These are phyloP conservation scores for Durotheca rogersii DNA, from an alignment of 495 filamentous ascomycete species.

Conservation along the genomic window DNA sequence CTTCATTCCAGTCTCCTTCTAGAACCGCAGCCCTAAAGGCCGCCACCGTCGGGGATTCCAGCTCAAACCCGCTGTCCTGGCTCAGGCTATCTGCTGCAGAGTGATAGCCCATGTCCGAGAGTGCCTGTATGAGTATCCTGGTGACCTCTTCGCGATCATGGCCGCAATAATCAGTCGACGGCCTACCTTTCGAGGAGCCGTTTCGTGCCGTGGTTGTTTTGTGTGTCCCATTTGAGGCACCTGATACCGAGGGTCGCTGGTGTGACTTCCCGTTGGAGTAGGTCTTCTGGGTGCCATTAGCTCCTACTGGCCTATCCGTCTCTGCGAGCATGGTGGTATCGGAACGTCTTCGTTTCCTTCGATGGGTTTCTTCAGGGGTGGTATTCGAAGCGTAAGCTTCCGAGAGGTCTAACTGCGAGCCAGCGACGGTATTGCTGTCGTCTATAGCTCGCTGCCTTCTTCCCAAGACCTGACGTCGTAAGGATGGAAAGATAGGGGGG, in stretches of 20 bases:
- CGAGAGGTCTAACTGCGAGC: constrained; percentile 21
- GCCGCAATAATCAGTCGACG: constrained; percentile 55
- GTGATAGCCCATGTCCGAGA: constrained; percentile 84
- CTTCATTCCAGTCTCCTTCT: constrained; percentile 78
- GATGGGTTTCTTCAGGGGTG: constrained; percentile 7
- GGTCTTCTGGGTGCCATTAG: constrained; percentile 32
- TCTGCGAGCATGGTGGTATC: constrained; percentile 35
- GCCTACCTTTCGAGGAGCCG: constrained; percentile 37
- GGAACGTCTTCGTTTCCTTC: constrained; percentile 31
- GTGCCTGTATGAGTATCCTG: constrained; percentile 85
- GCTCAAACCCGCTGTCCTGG: constrained; percentile 81
- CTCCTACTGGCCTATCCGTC: constrained; percentile 19
- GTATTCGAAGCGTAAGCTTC: constrained; percentile 20
- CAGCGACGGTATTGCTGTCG: constrained; percentile 18
- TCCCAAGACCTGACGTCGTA: constrained; percentile 24
- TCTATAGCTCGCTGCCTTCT: constrained; percentile 28
- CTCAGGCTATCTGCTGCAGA: constrained; percentile 70
- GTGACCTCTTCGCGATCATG: constrained; percentile 95
- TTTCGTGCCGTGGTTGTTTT: constrained; percentile 40
- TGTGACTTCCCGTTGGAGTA: constrained; percentile 33
- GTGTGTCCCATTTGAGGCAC: constrained; percentile 39
- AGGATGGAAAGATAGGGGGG: constrained; percentile 16
- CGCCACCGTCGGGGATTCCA: constrained; percentile 83
- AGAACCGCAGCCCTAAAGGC: constrained; percentile 81
- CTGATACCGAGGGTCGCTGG: constrained; percentile 14